Percentiles rank a stretch among this genome's conserved stretches.
Conservation (phyloP, 805 yeast genomes). For the Scheffersomyces lignosus region DNA sequence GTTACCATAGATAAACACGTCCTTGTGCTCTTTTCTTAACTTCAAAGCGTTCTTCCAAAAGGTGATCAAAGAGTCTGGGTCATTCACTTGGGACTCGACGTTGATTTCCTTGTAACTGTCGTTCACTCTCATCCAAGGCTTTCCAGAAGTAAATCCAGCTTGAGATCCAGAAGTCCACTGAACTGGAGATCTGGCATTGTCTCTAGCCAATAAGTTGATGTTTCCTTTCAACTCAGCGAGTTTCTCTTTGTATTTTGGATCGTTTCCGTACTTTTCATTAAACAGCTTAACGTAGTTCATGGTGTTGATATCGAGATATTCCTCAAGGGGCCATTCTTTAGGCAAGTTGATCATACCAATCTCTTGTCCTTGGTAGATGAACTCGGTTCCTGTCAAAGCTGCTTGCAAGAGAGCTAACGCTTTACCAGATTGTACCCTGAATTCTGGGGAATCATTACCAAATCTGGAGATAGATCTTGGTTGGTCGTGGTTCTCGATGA, state of each 20-base stretch:
- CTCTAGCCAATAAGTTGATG: slow-evolving; percentile 46
- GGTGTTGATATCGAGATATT: slow-evolving; percentile 52
- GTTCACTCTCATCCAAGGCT: slow-evolving; percentile 55
- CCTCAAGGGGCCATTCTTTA: slow-evolving; percentile 44
- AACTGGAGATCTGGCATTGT: slow-evolving; percentile 55
- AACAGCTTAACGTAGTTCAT: slow-evolving; percentile 40
- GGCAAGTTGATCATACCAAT: slow-evolving; percentile 55
- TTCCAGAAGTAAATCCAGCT: slow-evolving; percentile 48
- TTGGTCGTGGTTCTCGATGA: slow-evolving; percentile 60
- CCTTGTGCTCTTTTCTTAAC: slow-evolving; percentile 45
- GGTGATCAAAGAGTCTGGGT: slow-evolving; percentile 43
- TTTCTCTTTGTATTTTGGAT: slow-evolving; percentile 17
- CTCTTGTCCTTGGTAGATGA: slow-evolving; percentile 62
- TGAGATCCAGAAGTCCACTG: slow-evolving; percentile 48
- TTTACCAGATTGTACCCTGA: slow-evolving; percentile 44
- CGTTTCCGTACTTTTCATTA: slow-evolving; percentile 21
- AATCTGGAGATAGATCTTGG: slow-evolving; percentile 53
- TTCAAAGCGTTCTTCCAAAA: slow-evolving; percentile 47
- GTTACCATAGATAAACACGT: slow-evolving; percentile 47
- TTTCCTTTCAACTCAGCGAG: slow-evolving; percentile 27
- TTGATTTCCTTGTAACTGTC: slow-evolving; percentile 51
- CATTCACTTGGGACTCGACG: slow-evolving; percentile 46
- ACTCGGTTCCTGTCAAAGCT: slow-evolving; percentile 54
- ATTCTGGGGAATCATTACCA: slow-evolving; percentile 38
- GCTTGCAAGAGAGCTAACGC: slow-evolving; percentile 46